Evolutionary conservation across 1,139 yeast genomes (phyloP), one percentile per base, ranked within the genome.

Genomic region (Taiozyma sp.): DNA sequence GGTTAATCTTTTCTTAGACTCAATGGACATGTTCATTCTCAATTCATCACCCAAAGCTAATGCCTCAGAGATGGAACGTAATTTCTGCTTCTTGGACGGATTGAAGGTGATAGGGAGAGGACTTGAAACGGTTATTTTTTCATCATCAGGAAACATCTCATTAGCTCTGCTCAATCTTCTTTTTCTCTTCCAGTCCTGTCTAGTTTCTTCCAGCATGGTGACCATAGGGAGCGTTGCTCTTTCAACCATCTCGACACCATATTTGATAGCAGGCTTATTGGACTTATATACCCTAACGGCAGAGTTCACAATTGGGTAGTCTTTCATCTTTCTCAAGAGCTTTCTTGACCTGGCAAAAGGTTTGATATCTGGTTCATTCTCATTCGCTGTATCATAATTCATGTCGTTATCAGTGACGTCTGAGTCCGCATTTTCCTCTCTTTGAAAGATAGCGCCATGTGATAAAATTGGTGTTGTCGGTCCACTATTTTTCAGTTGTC

Each of bases 231-330:
- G 65, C 4, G 87, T 83, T 1, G 84, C 86, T 52, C 78, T 74
- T 63, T 84, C 89, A 34, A 84, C 80, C 56, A 80, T 78, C 45
- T 79, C 87, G 3, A 88, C 88, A 40, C 87, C 86, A 63, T 81
- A 82, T 61, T 79, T 80, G 63, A 84, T 81, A 13, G 75, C 67
- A 8, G 84, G 80, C 59, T 81, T 40, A 24, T 40, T 40, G 12
- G 43, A 40, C 8, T 40, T 40, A 22, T 40, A 40, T 4, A 40
- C 43, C 9, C 29, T 19, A 40, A 40, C 43, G 24, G 43, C 43
- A 40, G 43, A 40, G 29, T 40, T 40, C 9, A 81, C 83, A 22
- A 80, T 61, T 1, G 83, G 82, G 59, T 76, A 79, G 57, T 73
- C 71, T 48, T 71, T 71, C 41, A 80, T 80, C 48, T 74, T 72